Evolutionary conservation across 176 grass and related monocot genomes (phyloP).

Genomic region (Lolium perenne): DNA sequence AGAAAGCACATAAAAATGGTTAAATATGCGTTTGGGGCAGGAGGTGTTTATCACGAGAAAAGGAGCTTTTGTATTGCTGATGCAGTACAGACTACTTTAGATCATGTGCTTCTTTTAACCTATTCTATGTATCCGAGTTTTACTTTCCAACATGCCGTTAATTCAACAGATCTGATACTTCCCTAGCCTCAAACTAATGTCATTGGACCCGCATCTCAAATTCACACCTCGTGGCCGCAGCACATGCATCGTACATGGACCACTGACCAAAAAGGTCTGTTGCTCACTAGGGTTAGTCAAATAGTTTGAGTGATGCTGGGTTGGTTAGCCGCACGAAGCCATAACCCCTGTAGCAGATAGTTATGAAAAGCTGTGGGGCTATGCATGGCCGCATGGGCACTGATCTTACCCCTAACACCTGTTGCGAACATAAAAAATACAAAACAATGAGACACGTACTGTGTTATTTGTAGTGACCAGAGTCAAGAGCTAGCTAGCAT

Average conservation of each 20-base stretch:
- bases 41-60: neutral
- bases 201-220: conserved; percentile 17
- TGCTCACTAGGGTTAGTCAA: conserved; percentile 26
- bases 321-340: conserved; percentile 18
- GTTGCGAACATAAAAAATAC: neutral
- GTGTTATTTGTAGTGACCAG: conserved; percentile 9
- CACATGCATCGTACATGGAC: conserved; percentile 40
- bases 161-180: neutral
- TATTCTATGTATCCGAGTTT: neutral
- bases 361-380: conserved; percentile 20
- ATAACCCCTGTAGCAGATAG: conserved; percentile 32
- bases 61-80: neutral
- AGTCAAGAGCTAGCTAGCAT: conserved; percentile 10
- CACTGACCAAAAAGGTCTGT: conserved; percentile 39
- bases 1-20: neutral
- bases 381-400: conserved; percentile 9
- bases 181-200: neutral
- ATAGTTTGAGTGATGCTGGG: neutral
- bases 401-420: conserved; percentile 1
- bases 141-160: neutral
- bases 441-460: neutral
- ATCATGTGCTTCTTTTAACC: neutral
- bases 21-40: neutral
- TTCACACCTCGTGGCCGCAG: conserved; percentile 1
- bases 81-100: neutral